A percentile compares a stretch with the other conserved stretches of the same genome.
These are phyloP conservation scores for Seiridium unicorne DNA, from an alignment of 2,329 filamentous ascomycete species.

Conservation along the genomic window DNA sequence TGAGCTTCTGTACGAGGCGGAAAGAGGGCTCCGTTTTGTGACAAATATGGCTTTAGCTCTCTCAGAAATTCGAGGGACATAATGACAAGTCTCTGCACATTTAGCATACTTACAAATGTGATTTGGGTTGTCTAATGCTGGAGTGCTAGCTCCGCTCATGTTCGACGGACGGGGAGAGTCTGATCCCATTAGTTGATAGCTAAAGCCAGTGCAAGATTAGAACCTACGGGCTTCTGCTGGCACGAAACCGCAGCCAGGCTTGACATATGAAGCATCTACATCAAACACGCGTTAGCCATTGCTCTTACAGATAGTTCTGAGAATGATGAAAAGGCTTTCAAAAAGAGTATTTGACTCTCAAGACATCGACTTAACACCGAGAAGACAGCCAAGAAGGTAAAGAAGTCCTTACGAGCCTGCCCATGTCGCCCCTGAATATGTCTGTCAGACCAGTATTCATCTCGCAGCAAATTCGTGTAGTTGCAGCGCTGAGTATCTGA, in stretches of 20 bases:
- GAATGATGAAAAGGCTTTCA: too few species aligned
- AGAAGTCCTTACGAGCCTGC: conserved; percentile 32
- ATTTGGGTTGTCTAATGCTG: conserved; percentile 16
- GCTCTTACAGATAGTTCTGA: too few species aligned
- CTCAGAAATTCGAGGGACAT: too few species aligned
- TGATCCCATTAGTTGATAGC: conserved; percentile 11
- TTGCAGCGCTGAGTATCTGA: conserved; percentile 41
- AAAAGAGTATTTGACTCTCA: too few species aligned
- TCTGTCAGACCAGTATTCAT: conserved; percentile 47
- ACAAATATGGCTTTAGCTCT: too few species aligned
- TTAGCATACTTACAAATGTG: conserved; percentile 32
- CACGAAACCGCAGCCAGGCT: conserved; percentile 46
- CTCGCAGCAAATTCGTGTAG: conserved; percentile 39
- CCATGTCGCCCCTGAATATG: conserved; percentile 47
- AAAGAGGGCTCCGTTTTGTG: too few species aligned
- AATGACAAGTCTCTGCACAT: too few species aligned
- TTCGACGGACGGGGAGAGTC: conserved; percentile 34
- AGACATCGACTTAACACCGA: too few species aligned
- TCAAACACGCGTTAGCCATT: too few species aligned
- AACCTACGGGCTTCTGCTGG: conserved; percentile 31
- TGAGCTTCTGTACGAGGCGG: too few species aligned
- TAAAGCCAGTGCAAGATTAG: not conserved
- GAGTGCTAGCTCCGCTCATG: conserved; percentile 25
- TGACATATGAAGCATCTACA: conserved; percentile 43
- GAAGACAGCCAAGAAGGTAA: too few species aligned